Evolutionary conservation across 2,329 filamentous ascomycete genomes (phyloP).

Genomic region (Talaromyces sp.): DNA sequence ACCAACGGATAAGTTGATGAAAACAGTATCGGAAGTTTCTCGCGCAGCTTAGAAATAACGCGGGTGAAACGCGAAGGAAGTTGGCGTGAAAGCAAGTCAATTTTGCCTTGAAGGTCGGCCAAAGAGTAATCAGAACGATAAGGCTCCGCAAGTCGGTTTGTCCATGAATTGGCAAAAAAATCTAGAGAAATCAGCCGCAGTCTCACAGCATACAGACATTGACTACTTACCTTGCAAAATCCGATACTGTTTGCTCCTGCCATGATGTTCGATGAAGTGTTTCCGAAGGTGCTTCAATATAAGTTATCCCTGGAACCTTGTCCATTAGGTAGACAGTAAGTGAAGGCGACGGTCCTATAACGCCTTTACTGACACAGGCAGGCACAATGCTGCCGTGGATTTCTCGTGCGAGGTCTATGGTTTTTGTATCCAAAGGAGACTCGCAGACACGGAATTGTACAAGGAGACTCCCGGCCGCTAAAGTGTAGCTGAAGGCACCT

Average conservation of each 20-base stretch:
- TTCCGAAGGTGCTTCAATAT: conserved; percentile 7
- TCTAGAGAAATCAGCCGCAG: conserved; percentile 2
- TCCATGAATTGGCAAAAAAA: conserved; percentile 10
- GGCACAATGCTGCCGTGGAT: conserved; percentile 6
- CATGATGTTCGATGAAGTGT: conserved; percentile 1
- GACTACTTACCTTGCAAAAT: conserved; percentile 6
- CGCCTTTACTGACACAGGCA: conserved; percentile 3
- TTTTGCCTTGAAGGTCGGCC: conserved; percentile 10
- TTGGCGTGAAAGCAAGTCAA: conserved; percentile 8
- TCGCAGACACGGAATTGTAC: conserved; percentile 9
- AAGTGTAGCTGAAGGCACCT: conserved; percentile 13
- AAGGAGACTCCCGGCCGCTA: conserved; percentile 2
- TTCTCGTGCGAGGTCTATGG: conserved; percentile 5
- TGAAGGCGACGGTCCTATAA: conserved; percentile 8
- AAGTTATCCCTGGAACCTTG: conserved; percentile 7
- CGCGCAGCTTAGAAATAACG: conserved; percentile 3
- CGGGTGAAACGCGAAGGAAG: conserved; percentile 8
- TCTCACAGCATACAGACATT: not conserved
- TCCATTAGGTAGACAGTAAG: conserved; percentile 8
- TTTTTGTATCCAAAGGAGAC: conserved; percentile 11
- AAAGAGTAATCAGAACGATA: conserved; percentile 8
- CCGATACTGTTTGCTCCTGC: conserved; percentile 9
- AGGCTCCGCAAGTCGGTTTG: conserved; percentile 2
- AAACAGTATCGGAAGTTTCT: conserved; percentile 11
- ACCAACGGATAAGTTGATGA: conserved; percentile 8